Evolutionary conservation across 176 grass and related monocot species (phyloP), one percentile per base, ranked within the genome.

Genomic region (Avena insularis): DNA sequence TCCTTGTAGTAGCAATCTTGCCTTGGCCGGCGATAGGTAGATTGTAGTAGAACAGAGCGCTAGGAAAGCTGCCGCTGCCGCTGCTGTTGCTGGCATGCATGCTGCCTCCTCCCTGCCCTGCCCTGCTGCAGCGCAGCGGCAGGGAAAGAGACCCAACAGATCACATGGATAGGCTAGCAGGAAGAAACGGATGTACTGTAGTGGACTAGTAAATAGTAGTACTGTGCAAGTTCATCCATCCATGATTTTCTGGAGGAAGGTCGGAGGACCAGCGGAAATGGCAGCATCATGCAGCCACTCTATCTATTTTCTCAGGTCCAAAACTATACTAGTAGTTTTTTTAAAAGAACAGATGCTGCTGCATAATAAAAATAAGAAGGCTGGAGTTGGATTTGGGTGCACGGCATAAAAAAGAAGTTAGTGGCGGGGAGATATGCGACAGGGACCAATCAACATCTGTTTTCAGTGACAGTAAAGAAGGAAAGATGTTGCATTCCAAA

Each of bases 131-230:
- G 90, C 71, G 90, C 86, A 4, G 78, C 51, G 55, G 79, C 88
- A 87, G 86, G 45, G 87, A 91, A 89, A 92, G 85, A 89, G 94
- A 85, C 86, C 70, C 77, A 89, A 78, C 90, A 88, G 88, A 91
- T 91, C 90, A 93, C 91, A 79, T 89, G 86, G 78, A 90, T 81
- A 82, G 61, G 74, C 75, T 17, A 84, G 40, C 40, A 43, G 77
- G 19, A 11, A 5, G 8, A 15, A 86, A 86, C 2, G 17, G 74
- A 77, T 77, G 2, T 58, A 77, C 73, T 54, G 73, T 77, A 54
- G 14, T 16, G 72, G 25, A 75, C 47, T 16, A 51, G 35, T 74
- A 43, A 43, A 43, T 6, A 40, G 38, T 6, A 40, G 29, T 29
- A 29, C 29, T 29, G 48, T 6, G 38, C 60, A 50, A 61, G 27